A percentile compares a stretch with the other conserved stretches of the same genome.
phyloP scores from a whole-genome alignment of 2,329 filamentous ascomycete species.

The Hypoxylon sp. region DNA sequence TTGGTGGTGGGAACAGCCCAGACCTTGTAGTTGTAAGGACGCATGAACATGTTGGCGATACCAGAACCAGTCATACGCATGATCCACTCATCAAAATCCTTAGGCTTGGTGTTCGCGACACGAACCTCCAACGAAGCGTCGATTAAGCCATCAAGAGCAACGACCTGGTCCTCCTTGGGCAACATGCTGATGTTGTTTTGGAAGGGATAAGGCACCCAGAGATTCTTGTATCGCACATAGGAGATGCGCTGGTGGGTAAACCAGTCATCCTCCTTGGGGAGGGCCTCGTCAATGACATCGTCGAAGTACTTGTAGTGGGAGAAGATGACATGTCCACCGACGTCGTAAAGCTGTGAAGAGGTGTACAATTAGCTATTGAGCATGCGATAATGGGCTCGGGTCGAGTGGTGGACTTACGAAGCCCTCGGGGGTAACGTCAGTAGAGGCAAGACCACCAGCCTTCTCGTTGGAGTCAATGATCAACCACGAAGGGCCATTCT shows the following conservation, averaged over 20 bases:
- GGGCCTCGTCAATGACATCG: slow-evolving; percentile 96
- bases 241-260: slow-evolving; percentile 98
- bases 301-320: slow-evolving; percentile 99
- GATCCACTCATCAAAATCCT: slow-evolving; percentile 99
- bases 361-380: slow-evolving; percentile 34
- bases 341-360: slow-evolving; percentile 84
- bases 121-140: slow-evolving; percentile 89
- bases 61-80: slow-evolving; percentile 88
- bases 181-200: slow-evolving; percentile 99
- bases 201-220: slow-evolving; percentile 99
- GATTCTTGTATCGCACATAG: slow-evolving; percentile 94
- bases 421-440: slow-evolving; percentile 92
- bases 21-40: slow-evolving; percentile 99
- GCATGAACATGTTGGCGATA: slow-evolving; percentile 96
- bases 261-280: slow-evolving; percentile 95
- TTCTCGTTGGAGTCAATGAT: slow-evolving; percentile 92
- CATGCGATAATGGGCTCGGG: slow-evolving; percentile 1
- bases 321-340: slow-evolving; percentile 98
- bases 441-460: slow-evolving; percentile 94
- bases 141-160: slow-evolving; percentile 93
- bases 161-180: slow-evolving; percentile 95
- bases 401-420: slow-evolving; percentile 74
- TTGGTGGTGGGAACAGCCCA: slow-evolving; percentile 98
- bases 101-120: slow-evolving; percentile 88
- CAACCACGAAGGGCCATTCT: slow-evolving; percentile 95